Conservation (phyloP, 169 alveolate species). For the Theileria luwenshuni region DNA sequence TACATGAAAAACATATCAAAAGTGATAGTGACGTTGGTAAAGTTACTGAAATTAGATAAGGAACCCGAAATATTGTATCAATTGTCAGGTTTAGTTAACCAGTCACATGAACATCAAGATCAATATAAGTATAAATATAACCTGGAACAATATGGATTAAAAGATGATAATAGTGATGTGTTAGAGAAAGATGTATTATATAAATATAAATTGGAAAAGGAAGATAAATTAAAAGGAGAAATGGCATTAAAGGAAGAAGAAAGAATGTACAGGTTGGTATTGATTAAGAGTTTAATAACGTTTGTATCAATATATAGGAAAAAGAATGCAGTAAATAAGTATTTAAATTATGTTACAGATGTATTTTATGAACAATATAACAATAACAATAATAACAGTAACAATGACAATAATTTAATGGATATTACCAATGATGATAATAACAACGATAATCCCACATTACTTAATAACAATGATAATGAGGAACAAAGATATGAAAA, state of each 20-base stretch:
- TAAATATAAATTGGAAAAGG: too few species aligned
- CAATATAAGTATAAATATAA: too few species aligned
- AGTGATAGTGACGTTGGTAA: background rate
- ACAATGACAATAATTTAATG: background rate
- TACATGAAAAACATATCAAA: background rate
- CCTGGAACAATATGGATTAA: too few species aligned
- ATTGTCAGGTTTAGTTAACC: background rate
- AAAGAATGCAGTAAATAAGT: background rate
- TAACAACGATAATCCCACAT: too few species aligned
- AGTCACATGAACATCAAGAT: too few species aligned
- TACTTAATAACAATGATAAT: background rate
- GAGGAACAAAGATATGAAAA: background rate
- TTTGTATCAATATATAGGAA: constrained; percentile 16
- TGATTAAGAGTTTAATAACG: constrained; percentile 22
- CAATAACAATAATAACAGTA: background rate
- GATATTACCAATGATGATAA: background rate
- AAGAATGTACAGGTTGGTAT: background rate
- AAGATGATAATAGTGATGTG: background rate
- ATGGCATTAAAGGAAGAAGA: too few species aligned
- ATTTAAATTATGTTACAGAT: constrained; percentile 1
- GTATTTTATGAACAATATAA: background rate
- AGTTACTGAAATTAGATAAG: background rate
- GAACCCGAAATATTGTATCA: background rate
- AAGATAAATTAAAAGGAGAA: too few species aligned
- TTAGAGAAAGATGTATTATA: background rate